A percentile compares a stretch with the other conserved stretches of the same genome.
Conservation (phyloP, 257 asterid genomes). For the Galeopsis tetrahit region DNA sequence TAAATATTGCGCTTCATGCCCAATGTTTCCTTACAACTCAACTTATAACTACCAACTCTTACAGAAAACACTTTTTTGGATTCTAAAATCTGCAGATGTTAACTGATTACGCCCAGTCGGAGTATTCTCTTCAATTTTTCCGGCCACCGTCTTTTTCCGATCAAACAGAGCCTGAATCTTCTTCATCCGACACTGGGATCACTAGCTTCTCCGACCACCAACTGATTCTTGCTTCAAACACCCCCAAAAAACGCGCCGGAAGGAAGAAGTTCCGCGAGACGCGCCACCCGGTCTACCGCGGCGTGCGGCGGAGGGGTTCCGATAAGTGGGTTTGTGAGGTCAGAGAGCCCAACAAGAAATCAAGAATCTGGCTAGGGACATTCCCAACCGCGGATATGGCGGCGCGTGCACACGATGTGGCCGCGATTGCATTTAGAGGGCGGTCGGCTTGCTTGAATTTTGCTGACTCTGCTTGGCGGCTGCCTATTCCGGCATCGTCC, state of each 20-base stretch:
- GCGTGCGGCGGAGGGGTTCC: constrained; percentile 37
- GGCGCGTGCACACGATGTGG: constrained; percentile 80
- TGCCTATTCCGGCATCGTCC: constrained; percentile 54
- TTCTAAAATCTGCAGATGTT: background rate
- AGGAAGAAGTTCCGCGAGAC: constrained; percentile 72
- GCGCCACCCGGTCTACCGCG: constrained; percentile 70
- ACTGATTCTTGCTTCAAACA: background rate
- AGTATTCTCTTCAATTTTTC: constrained; percentile 16
- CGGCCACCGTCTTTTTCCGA: constrained; percentile 2
- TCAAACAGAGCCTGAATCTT: background rate
- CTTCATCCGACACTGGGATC: constrained; percentile 22
- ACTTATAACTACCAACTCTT: background rate
- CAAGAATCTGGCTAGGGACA: constrained; percentile 85
- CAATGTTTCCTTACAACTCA: background rate
- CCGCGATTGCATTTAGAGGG: constrained; percentile 67
- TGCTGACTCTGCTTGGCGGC: constrained; percentile 67
- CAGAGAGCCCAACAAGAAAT: constrained; percentile 70
- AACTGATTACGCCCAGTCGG: constrained; percentile 24
- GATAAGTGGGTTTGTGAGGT: constrained; percentile 34
- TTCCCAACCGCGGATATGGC: constrained; percentile 73
- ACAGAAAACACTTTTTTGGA: too few relatives aligned
- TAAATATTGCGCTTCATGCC: background rate
- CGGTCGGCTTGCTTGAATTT: constrained; percentile 63
- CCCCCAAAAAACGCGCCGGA: constrained; percentile 33
- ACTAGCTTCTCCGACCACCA: constrained; percentile 33